Conservation (phyloP, 139 green algal species). For the Nannochloris sp. region DNA sequence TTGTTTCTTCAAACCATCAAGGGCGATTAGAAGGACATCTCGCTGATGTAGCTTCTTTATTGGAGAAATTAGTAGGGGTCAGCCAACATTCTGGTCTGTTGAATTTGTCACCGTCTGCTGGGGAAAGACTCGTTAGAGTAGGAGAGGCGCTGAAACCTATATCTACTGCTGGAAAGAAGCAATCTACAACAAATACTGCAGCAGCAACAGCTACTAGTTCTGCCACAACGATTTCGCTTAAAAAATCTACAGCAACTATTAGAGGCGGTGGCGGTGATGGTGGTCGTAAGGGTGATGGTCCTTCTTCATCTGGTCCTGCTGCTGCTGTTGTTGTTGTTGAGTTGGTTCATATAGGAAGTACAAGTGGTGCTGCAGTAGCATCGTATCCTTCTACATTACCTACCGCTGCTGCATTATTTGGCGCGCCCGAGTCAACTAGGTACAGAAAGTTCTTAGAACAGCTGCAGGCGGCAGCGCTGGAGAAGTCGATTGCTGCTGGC, state of each 20-base stretch:
- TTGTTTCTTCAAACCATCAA: conserved; percentile 21
- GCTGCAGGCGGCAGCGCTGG: conserved; percentile 13
- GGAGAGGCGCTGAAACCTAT: conserved; percentile 10
- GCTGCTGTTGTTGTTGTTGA: conserved; percentile 1
- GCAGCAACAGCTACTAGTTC: not conserved
- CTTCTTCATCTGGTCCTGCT: conserved; percentile 1
- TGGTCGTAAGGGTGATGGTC: not conserved
- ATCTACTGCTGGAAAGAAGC: conserved; percentile 19
- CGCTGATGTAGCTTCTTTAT: conserved; percentile 11
- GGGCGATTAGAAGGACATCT: conserved; percentile 15
- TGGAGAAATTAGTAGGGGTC: conserved; percentile 24
- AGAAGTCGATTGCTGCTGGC: not conserved
- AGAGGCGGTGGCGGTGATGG: too few relatives aligned
- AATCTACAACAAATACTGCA: not conserved
- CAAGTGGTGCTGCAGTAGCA: not conserved
- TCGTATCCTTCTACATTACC: conserved; percentile 30
- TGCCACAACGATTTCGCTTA: not conserved
- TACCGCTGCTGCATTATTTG: conserved; percentile 12
- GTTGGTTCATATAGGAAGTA: conserved; percentile 4
- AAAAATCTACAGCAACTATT: not conserved
- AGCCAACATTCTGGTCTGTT: not conserved
- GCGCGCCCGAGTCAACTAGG: not conserved
- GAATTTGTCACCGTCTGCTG: not conserved
- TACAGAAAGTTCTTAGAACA: conserved; percentile 20
- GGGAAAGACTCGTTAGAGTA: conserved; percentile 13